These are phyloP conservation scores for Croton setiger DNA, from an alignment of 441 rosid genomes.

Conservation along the genomic window DNA sequence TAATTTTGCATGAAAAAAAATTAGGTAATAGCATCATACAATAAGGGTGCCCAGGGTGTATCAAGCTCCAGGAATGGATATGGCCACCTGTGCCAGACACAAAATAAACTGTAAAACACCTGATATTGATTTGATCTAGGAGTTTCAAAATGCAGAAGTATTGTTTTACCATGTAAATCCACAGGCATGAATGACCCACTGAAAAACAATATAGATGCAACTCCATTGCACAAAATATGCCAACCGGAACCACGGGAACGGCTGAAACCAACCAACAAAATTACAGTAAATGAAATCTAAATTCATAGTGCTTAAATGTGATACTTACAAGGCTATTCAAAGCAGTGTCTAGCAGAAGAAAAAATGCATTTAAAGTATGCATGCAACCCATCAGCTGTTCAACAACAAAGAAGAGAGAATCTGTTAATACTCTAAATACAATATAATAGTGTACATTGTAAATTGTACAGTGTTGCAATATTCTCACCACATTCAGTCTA, in stretches of 20 bases:
- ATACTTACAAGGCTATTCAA: conserved; percentile 76
- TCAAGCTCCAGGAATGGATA: conserved; percentile 75
- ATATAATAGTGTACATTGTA: too few species aligned
- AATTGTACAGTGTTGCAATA: not conserved
- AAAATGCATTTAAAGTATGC: conserved; percentile 58
- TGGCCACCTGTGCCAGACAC: conserved; percentile 67
- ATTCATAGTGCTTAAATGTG: not conserved
- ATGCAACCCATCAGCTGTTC: conserved; percentile 80
- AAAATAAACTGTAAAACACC: not conserved
- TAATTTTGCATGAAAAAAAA: not conserved
- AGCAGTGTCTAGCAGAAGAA: conserved; percentile 59
- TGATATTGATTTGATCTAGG: not conserved
- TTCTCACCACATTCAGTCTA: conserved; percentile 53
- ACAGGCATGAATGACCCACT: conserved; percentile 81
- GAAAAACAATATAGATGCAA: conserved; percentile 68
- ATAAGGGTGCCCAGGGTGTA: conserved; percentile 62
- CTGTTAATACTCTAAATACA: not conserved
- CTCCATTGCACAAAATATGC: conserved; percentile 86
- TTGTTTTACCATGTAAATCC: conserved; percentile 64
- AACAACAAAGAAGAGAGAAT: not conserved
- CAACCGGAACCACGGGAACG: conserved; percentile 79
- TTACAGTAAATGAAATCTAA: not conserved
- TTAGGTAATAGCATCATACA: conserved; percentile 31
- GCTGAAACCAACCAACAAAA: conserved; percentile 31
- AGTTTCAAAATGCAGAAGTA: not conserved